Evolutionary conservation across 805 yeast species (phyloP).

Genomic region (Yarrowia sp.): DNA sequence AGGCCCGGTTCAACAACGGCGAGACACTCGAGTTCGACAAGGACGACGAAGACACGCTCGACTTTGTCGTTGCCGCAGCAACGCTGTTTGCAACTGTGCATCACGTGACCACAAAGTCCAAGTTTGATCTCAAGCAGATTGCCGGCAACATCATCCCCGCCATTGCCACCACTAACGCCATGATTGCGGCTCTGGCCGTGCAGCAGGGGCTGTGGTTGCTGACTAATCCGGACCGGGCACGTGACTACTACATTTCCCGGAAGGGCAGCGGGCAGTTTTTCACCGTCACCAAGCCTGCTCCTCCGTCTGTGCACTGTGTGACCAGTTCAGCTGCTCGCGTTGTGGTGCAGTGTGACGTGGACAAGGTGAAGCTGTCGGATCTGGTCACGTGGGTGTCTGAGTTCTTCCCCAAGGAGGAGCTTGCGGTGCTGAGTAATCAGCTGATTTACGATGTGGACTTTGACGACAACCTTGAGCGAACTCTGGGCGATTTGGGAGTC

Average conservation of each 20-base stretch:
- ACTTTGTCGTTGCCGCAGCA: slow-evolving; percentile 86
- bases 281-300: slow-evolving; percentile 50
- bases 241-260: slow-evolving; percentile 7
- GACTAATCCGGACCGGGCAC: slow-evolving; percentile 48
- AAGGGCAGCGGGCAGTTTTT: slow-evolving; percentile 48
- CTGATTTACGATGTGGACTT: slow-evolving; percentile 83
- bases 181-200: slow-evolving; percentile 88
- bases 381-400: slow-evolving; percentile 44
- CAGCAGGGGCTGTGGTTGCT: slow-evolving; percentile 66
- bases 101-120: slow-evolving; percentile 70
- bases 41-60: slow-evolving; percentile 90
- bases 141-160: slow-evolving; percentile 99
- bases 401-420: slow-evolving; percentile 47
- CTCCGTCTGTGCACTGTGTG: slow-evolving; percentile 66
- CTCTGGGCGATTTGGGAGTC: slow-evolving; percentile 62
- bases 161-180: slow-evolving; percentile 96
- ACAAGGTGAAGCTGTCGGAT: slow-evolving; percentile 55
- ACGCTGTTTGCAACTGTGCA: slow-evolving; percentile 77
- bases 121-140: slow-evolving; percentile 86
- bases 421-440: slow-evolving; percentile 61
- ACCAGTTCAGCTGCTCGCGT: slow-evolving; percentile 60
- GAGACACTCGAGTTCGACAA: slow-evolving; percentile 69
- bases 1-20: slow-evolving; percentile 55
- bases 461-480: slow-evolving; percentile 70
- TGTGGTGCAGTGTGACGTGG: slow-evolving; percentile 44